A percentile compares a stretch with the other conserved stretches of the same genome.
Conservation (phyloP, 2,329 filamentous ascomycete genomes). For the Elsinoe necatrix region DNA sequence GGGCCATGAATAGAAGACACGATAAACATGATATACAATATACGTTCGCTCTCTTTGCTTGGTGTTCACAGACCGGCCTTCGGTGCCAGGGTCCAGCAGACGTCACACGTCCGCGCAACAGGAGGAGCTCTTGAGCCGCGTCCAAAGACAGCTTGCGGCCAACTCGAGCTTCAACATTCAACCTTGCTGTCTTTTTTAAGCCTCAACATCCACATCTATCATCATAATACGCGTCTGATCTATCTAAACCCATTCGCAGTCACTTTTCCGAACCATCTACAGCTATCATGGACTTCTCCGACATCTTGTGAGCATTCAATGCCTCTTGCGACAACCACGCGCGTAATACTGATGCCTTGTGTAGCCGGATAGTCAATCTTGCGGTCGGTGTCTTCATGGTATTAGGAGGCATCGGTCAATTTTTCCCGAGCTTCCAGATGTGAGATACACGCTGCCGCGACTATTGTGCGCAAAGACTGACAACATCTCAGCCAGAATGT, state of each 20-base stretch:
- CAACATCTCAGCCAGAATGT: conserved; percentile 51
- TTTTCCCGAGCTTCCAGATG: conserved; percentile 52
- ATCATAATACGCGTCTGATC: neutral
- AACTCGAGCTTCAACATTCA: conserved; percentile 9
- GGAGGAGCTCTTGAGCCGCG: neutral
- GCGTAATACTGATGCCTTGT: conserved; percentile 26
- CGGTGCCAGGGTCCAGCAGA: neutral
- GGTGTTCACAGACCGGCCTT: neutral
- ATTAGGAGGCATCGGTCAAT: conserved; percentile 68
- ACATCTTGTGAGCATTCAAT: conserved; percentile 60
- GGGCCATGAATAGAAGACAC: too few relatives aligned
- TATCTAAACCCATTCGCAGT: neutral
- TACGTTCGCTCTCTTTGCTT: too few relatives aligned
- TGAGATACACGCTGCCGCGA: neutral
- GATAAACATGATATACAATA: too few relatives aligned
- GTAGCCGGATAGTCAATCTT: conserved; percentile 89
- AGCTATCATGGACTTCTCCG: conserved; percentile 74
- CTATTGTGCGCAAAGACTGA: conserved; percentile 24
- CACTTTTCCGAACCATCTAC: neutral
- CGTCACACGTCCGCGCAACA: conserved; percentile 6
- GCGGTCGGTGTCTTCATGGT: conserved; percentile 79
- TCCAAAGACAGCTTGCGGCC: conserved; percentile 4
- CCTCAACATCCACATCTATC: neutral
- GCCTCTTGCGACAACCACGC: conserved; percentile 1
- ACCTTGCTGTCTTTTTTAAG: neutral